Percentiles rank a stretch among this genome's conserved stretches.
These are phyloP conservation scores for Nematodospora valgi DNA, from an alignment of 805 yeast genomes.

Conservation along the genomic window DNA sequence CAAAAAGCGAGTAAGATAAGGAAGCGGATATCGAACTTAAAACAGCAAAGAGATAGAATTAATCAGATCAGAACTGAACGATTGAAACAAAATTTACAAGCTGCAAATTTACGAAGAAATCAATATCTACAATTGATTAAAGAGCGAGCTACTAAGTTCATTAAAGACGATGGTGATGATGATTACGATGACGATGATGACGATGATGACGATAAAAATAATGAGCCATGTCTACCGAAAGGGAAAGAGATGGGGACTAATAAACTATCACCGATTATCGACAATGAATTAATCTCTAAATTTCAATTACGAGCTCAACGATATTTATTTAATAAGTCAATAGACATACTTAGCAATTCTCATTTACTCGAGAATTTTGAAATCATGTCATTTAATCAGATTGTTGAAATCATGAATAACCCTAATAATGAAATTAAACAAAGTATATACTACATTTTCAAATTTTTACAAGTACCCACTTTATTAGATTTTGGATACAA, in stretches of 20 bases:
- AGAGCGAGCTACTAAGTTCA: conserved; percentile 4
- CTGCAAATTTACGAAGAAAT: conserved; percentile 6
- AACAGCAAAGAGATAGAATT: conserved; percentile 1
- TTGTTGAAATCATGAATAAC: conserved; percentile 3
- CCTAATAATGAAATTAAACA: background rate
- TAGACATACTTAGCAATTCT: background rate
- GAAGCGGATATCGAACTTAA: background rate
- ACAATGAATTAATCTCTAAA: background rate
- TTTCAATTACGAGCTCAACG: background rate
- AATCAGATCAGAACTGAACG: background rate
- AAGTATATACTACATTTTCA: conserved; percentile 2
- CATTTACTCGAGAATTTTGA: conserved; percentile 7
- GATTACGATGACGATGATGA: background rate
- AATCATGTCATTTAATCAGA: background rate
- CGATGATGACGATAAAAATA: background rate
- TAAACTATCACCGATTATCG: background rate
- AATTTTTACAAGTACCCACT: background rate
- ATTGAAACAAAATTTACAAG: conserved; percentile 2
- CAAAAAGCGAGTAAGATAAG: conserved; percentile 1
- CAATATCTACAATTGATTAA: conserved; percentile 7
- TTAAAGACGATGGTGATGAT: background rate
- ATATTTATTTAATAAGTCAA: conserved; percentile 1
- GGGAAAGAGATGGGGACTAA: background rate
- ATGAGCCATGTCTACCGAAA: background rate
- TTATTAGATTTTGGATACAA: conserved; percentile 2